Evolutionary conservation across 2,329 filamentous ascomycete genomes (phyloP).

Genomic region (Paecilomyces niveus): DNA sequence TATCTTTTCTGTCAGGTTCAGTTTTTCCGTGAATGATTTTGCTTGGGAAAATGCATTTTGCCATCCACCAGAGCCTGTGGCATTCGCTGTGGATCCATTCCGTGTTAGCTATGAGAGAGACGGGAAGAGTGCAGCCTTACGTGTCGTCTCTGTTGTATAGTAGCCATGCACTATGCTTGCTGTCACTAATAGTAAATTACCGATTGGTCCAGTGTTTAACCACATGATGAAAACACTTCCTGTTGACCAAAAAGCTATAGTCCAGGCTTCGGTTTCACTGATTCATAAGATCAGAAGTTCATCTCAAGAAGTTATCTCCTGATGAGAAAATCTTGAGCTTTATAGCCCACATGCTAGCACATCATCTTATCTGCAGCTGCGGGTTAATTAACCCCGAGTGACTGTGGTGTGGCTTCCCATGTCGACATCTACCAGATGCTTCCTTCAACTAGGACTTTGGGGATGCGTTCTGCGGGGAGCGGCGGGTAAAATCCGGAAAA

Average conservation of each 20-base stretch:
- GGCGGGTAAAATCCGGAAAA: not conserved
- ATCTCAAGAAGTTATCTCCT: not conserved
- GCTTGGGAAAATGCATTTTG: conserved; percentile 8
- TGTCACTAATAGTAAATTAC: not conserved
- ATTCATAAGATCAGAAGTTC: not conserved
- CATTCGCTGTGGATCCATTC: conserved; percentile 3
- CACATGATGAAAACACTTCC: not conserved
- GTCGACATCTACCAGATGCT: not conserved
- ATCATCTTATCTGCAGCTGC: not conserved
- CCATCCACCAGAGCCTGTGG: conserved; percentile 13
- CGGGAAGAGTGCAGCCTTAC: not conserved
- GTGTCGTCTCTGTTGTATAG: not conserved
- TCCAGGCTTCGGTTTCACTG: not conserved
- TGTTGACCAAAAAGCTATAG: not conserved
- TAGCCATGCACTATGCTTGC: not conserved
- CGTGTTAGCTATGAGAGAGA: not conserved
- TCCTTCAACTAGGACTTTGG: not conserved
- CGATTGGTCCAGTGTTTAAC: not conserved
- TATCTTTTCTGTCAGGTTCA: conserved; percentile 12
- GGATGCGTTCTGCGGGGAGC: not conserved
- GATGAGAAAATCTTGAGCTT: not conserved
- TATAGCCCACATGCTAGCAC: not conserved
- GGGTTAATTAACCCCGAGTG: not conserved
- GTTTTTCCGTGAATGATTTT: conserved; percentile 5
- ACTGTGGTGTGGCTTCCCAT: not conserved